Conservation (phyloP, 352 stramenopile species). For the Phytopythium sindhum region DNA sequence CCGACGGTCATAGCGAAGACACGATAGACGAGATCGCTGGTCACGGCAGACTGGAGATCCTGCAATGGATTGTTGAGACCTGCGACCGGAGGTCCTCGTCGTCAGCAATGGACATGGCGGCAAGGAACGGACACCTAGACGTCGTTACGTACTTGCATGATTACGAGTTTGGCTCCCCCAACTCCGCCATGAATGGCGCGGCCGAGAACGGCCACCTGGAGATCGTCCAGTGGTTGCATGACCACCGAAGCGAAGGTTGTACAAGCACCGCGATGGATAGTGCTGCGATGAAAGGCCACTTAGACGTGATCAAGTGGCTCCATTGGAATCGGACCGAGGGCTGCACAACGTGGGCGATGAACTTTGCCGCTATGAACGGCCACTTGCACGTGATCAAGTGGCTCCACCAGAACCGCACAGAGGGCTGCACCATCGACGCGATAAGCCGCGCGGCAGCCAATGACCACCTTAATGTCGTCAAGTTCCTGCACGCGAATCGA, state of each 20-base stretch:
- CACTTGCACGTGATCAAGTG: conserved; percentile 1
- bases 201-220: conserved; percentile 21
- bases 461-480: not conserved
- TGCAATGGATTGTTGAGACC: conserved; percentile 27
- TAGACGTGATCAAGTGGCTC: conserved; percentile 1
- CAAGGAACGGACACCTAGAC: not conserved
- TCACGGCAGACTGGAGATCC: conserved; percentile 18
- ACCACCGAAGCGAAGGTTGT: conserved; percentile 5
- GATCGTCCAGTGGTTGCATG: conserved; percentile 20
- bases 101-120: conserved; percentile 24
- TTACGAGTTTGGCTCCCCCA: not conserved
- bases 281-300: conserved; percentile 15
- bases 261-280: conserved; percentile 21
- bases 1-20: conserved; percentile 25
- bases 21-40: conserved; percentile 28
- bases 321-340: not conserved
- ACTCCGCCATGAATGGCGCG: conserved; percentile 22
- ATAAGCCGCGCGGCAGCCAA: not conserved
- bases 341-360: conserved; percentile 1
- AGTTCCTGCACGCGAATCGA: not conserved
- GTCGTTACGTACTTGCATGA: conserved; percentile 1
- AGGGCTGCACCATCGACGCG: not conserved
- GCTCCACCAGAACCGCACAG: not conserved
- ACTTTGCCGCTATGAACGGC: not conserved
- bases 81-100: conserved; percentile 11